Base-by-base conservation (phyloP, 352 stramenopile species). In the Globisporangium orthogonon region DNA sequence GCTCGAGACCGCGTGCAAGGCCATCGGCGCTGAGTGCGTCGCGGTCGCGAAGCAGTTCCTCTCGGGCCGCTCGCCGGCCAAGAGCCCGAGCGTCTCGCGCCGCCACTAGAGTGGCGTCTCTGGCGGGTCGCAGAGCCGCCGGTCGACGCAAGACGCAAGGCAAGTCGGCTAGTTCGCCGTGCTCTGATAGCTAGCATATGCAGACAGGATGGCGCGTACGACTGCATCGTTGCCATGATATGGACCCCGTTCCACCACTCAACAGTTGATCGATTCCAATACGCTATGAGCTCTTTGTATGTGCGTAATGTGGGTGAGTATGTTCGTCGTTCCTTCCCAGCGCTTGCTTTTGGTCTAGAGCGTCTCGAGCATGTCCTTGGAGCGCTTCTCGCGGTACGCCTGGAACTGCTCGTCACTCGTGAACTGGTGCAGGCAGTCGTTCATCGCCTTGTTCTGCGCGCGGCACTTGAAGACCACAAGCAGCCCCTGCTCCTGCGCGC, bases 351-450 rank as follows among this genome's bases (percentile, higher is more conserved):
- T 13, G 37, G 4, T 54, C 51, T 63, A 63, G 35, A 67, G 49
- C 35, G 56, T 47, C 23, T 63, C 41, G 28, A 71, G 23, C 61
- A 91, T 67, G 18, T 87, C 77, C 57, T 71, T 67, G 62, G 78
- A 68, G 48, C 78, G 78, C 65, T 81, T 76, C 60, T 83, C 60
- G 59, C 78, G 78, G 63, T 86, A 91, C 28, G 63, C 52, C 52
- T 85, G 72, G 64, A 91, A 90, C 65, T 84, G 62, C 55, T 89
- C 80, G 43, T 76, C 64, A 62, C 83, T 89, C 23, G 83, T 94
- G 66, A 84, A 91, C 61, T 90, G 67, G 60, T 88, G 76, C 54
- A 94, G 61, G 54, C 83, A 91, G 14, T 81, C 78, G 67, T 94
- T 91, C 66, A 91, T 75, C n/a, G 66, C 76, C 55, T 71, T 75